Evolutionary conservation across 495 filamentous ascomycete species (phyloP).

Genomic region (Symbiotaphrina buchneri): DNA sequence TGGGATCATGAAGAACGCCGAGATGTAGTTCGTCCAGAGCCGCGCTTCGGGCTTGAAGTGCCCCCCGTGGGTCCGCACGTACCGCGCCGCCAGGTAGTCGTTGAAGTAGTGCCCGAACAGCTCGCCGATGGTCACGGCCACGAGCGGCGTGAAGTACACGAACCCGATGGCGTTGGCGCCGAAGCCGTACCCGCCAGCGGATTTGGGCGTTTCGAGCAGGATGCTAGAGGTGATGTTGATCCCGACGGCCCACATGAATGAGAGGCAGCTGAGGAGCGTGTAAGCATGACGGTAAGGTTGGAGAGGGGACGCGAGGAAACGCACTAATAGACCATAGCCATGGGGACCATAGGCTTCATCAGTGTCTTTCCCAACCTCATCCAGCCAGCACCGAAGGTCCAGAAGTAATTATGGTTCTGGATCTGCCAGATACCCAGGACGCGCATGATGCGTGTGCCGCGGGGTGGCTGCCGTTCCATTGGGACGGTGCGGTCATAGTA

Average conservation of each 20-base stretch:
- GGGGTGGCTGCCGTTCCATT: conserved; percentile 11
- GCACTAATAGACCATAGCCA: no score
- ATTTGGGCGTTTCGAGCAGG: conserved; percentile 13
- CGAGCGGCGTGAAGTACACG: conserved; percentile 16
- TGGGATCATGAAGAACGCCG: conserved; percentile 6
- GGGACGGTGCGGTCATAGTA: conserved; percentile 14
- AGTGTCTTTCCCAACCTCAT: no score
- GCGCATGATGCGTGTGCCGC: conserved; percentile 13
- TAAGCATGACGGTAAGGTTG: no score
- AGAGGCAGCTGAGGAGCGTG: no score
- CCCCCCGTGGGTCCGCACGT: conserved; percentile 7
- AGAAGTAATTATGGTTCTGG: conserved; percentile 12
- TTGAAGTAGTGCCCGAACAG: conserved; percentile 18
- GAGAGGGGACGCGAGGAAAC: no score
- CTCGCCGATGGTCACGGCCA: conserved; percentile 13
- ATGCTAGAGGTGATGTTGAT: conserved; percentile 13
- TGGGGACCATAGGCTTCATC: conserved; percentile 6
- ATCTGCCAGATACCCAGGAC: conserved; percentile 16
- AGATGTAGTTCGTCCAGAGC: conserved; percentile 8
- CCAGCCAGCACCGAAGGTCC: no score
- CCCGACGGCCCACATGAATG: conserved; percentile 18
- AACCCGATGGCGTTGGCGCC: conserved; percentile 9
- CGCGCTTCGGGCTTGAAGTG: conserved; percentile 6
- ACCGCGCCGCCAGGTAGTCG: conserved; percentile 11
- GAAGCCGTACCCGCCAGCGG: no score